A percentile compares a stretch with the other conserved stretches of the same genome.
Evolutionary conservation across 305 asterid genomes (phyloP).

Genomic region (Lippia alba): DNA sequence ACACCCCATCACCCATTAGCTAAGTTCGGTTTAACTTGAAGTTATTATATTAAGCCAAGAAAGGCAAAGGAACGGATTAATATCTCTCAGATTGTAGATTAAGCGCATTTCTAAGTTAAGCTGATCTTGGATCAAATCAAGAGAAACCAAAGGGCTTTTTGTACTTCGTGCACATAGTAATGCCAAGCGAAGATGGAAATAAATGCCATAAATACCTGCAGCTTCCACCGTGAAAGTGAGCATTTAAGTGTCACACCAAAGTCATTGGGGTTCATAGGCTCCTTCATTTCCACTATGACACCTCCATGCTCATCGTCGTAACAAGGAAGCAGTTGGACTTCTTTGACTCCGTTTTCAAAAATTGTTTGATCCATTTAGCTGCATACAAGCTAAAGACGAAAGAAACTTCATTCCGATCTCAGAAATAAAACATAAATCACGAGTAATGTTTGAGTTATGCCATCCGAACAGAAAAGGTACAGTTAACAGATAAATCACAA

Average conservation of each 20-base stretch:
- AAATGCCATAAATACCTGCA: conserved; percentile 54
- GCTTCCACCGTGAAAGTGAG: conserved; percentile 65
- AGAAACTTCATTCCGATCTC: conserved; percentile 16
- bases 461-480: not conserved
- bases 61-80: not conserved
- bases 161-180: not conserved
- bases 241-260: conserved; percentile 53
- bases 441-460: not conserved
- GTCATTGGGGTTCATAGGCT: conserved; percentile 50
- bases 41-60: conserved; percentile 5
- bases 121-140: conserved; percentile 7
- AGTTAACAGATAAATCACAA: not conserved
- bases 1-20: conserved; percentile 6
- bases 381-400: conserved; percentile 23
- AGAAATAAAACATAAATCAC: conserved; percentile 8
- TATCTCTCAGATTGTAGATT: not conserved
- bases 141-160: not conserved
- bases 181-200: not conserved
- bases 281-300: conserved; percentile 63
- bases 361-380: conserved; percentile 46
- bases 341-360: conserved; percentile 42
- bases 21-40: conserved; percentile 4
- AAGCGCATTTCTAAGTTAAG: not conserved
- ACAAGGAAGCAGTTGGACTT: conserved; percentile 51
- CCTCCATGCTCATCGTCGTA: conserved; percentile 71